Evolutionary conservation across 2,329 filamentous ascomycete species (phyloP), one percentile per base, ranked within the genome.

Genomic region (Botrytis cinerea): DNA sequence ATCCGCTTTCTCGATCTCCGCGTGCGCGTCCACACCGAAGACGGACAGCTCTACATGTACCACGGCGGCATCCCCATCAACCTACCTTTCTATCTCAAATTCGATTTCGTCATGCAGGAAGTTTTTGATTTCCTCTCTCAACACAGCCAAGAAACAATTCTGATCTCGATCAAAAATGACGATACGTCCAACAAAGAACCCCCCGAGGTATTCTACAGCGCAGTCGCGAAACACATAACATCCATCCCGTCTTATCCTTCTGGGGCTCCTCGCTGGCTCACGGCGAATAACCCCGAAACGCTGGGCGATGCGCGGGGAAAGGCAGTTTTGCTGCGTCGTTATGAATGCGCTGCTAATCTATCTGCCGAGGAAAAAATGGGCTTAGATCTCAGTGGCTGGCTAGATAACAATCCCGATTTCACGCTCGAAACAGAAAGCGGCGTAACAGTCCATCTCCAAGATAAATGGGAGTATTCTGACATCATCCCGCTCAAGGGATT

Each of bases 1-100:
- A 87, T 93, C 61, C 89, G 91, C 51, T 93, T 93, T 83, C 87
- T 93, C 76, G 91, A 93, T 79, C 87, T 93, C 73, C 86, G 91
- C 16, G 87, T 91, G 86, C 88, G 18, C 74, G 81, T 80, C 3
- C 84, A 86, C 35, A 84, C 84, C 60, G 86, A 86, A 60, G 86
- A 86, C 68, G 88, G 90, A 77, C 84, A 86, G 45, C 85, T 93
- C 1, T 86, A 87, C 76, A 88, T 93, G 67, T 91, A 93, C 32
- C 91, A 93, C 81, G 89, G 90, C 75, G 89, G 88, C 25, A 92
- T 93, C 77, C 90, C 91, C 28, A 87, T 93, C 79, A 88, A 89
- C n/a, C 82, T 92, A 20, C 90, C 89, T 0, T 89, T 88, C 4
- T 77, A 81, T 59, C 85, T 87, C 67, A 91, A 91, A 78, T 88